Conservation (phyloP, 345 rosid species). For the Erysimum cheiranthoides region DNA sequence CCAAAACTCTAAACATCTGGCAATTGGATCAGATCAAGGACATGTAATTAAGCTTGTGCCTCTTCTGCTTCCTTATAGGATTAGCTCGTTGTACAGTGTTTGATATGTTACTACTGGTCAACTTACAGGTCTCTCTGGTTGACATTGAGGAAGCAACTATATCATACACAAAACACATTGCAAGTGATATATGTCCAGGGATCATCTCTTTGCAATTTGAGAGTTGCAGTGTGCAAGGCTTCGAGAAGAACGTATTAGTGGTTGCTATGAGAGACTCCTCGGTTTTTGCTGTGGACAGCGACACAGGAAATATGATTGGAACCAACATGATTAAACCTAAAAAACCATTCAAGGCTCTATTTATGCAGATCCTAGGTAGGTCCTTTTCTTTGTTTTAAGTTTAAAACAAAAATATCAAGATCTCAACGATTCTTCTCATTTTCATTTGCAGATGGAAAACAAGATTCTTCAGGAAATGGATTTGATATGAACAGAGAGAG, state of each 20-base stretch:
- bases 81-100: neutral
- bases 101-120: conserved; percentile 17
- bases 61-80: neutral
- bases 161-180: conserved; percentile 63
- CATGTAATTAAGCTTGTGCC: conserved; percentile 56
- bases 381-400: neutral
- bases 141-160: conserved; percentile 63
- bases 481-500: conserved; percentile 45
- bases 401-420: neutral
- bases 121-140: conserved; percentile 68
- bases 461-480: conserved; percentile 47
- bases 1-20: conserved; percentile 64
- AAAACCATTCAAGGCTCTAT: conserved; percentile 81
- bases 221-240: conserved; percentile 70
- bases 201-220: conserved; percentile 71
- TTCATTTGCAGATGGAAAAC: conserved; percentile 59
- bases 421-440: conserved; percentile 14
- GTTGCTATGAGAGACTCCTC: conserved; percentile 87
- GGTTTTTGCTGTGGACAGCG: conserved; percentile 70
- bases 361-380: conserved; percentile 78
- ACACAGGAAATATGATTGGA: conserved; percentile 72
- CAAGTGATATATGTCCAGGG: conserved; percentile 69
- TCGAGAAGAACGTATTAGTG: conserved; percentile 78
- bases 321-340: conserved; percentile 68
- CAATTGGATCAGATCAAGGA: conserved; percentile 87